Percentiles rank a stretch among this genome's conserved stretches.
These are phyloP conservation scores for Phytophthora syringae DNA, from an alignment of 352 stramenopile genomes.

Conservation along the genomic window DNA sequence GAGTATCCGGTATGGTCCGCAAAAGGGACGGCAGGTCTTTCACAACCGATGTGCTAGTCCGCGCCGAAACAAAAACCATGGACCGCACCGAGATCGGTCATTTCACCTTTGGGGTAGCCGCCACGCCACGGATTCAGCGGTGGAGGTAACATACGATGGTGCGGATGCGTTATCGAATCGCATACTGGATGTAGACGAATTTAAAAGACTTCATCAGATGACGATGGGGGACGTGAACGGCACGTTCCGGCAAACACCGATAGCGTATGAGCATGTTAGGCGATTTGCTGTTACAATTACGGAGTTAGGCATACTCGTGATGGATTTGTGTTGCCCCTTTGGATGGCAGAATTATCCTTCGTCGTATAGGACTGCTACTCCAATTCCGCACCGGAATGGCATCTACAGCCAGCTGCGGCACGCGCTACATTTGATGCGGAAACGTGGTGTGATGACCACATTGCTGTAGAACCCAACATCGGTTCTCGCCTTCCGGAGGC, in stretches of 20 bases:
- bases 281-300: constrained; percentile 11
- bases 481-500: too few species aligned
- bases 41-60: too few species aligned
- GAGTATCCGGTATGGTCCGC: not conserved
- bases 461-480: constrained; percentile 13
- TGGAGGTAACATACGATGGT: too few species aligned
- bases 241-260: constrained; percentile 2
- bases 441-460: constrained; percentile 25
- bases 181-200: constrained; percentile 2
- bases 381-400: not conserved
- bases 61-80: too few species aligned
- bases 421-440: constrained; percentile 7
- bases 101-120: too few species aligned
- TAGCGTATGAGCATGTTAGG: not conserved
- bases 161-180: constrained; percentile 1
- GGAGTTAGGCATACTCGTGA: constrained; percentile 4
- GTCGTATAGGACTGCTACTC: constrained; percentile 5
- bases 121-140: too few species aligned
- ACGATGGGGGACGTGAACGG: constrained; percentile 13
- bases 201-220: not conserved
- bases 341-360: constrained; percentile 11
- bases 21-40: too few species aligned
- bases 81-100: too few species aligned
- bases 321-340: constrained; percentile 7
- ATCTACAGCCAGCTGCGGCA: not conserved